These are phyloP conservation scores for Claviceps fusiformis DNA, from an alignment of 2,329 filamentous ascomycete species.

Conservation along the genomic window DNA sequence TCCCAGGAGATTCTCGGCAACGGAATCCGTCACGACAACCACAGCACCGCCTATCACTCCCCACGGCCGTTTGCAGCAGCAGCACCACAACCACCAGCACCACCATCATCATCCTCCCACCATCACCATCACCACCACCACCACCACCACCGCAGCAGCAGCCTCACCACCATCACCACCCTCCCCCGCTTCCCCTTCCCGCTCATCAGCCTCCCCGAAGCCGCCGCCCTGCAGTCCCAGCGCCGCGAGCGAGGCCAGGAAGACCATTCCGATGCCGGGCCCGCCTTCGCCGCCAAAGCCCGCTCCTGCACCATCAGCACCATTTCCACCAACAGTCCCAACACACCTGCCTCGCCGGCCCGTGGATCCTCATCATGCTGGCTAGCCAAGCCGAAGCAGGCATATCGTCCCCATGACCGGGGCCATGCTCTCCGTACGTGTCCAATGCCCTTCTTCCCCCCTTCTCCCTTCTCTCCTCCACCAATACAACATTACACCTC, in stretches of 20 bases:
- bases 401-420: not conserved
- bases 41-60: not conserved
- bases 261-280: constrained; percentile 20
- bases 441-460: not conserved
- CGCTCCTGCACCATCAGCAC: constrained; percentile 20
- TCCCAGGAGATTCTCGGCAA: constrained; percentile 5
- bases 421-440: constrained; percentile 4
- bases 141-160: constrained; percentile 12
- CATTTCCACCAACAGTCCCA: constrained; percentile 13
- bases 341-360: constrained; percentile 14
- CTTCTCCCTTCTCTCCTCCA: too few species aligned
- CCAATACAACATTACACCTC: not conserved
- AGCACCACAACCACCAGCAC: constrained; percentile 7
- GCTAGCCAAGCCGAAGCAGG: constrained; percentile 1
- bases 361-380: constrained; percentile 3
- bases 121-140: too few species aligned
- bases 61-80: constrained; percentile 7
- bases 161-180: constrained; percentile 7
- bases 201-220: constrained; percentile 24
- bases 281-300: constrained; percentile 15
- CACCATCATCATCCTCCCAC: constrained; percentile 9
- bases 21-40: not conserved
- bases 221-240: constrained; percentile 20
- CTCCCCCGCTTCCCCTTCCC: constrained; percentile 20
- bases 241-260: constrained; percentile 22